A percentile compares a stretch with the other conserved stretches of the same genome.
Evolutionary conservation across 371 early-diverging fungal genomes (phyloP).

Genomic region (Catenaria anguillulae): DNA sequence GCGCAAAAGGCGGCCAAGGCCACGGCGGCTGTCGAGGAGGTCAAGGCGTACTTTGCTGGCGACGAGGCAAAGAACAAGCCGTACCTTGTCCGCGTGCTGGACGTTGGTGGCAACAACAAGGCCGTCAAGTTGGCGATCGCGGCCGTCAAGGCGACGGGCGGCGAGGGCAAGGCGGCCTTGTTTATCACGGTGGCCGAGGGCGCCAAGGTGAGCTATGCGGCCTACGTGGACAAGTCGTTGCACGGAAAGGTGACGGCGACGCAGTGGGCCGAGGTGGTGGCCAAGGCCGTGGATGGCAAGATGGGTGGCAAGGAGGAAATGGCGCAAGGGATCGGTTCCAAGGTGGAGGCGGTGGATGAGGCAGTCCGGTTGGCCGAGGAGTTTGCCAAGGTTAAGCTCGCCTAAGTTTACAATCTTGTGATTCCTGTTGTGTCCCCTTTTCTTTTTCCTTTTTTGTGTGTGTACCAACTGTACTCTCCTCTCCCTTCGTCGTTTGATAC

Average conservation of each 20-base stretch:
- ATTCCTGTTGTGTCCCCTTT: no score
- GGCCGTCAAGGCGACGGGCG: slow-evolving; percentile 21
- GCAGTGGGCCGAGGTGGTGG: slow-evolving; percentile 75
- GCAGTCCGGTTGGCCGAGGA: slow-evolving; percentile 57
- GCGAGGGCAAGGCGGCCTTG: slow-evolving; percentile 24
- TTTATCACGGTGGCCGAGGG: slow-evolving; percentile 26
- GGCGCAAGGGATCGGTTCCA: slow-evolving; percentile 65
- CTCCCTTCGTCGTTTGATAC: no score
- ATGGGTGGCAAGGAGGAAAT: slow-evolving; percentile 75
- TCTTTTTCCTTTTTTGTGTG: no score
- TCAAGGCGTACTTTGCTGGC: slow-evolving; percentile 58
- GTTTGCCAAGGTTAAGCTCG: slow-evolving; percentile 53
- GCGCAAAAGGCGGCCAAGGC: slow-evolving; percentile 63
- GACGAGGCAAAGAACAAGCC: slow-evolving; percentile 47
- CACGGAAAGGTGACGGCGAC: slow-evolving; percentile 66
- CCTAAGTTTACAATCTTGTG: slow-evolving; percentile 2
- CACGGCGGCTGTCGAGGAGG: slow-evolving; percentile 57
- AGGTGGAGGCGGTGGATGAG: slow-evolving; percentile 43
- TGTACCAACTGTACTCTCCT: no score
- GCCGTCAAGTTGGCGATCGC: slow-evolving; percentile 24
- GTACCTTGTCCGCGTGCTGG: slow-evolving; percentile 42
- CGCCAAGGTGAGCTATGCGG: slow-evolving; percentile 27
- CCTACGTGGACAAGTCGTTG: slow-evolving; percentile 41
- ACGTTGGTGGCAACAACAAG: slow-evolving; percentile 35
- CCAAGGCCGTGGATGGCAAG: slow-evolving; percentile 72